Base-by-base conservation (phyloP, 169 alveolate genomes). In the Hepatocystis sp. region DNA sequence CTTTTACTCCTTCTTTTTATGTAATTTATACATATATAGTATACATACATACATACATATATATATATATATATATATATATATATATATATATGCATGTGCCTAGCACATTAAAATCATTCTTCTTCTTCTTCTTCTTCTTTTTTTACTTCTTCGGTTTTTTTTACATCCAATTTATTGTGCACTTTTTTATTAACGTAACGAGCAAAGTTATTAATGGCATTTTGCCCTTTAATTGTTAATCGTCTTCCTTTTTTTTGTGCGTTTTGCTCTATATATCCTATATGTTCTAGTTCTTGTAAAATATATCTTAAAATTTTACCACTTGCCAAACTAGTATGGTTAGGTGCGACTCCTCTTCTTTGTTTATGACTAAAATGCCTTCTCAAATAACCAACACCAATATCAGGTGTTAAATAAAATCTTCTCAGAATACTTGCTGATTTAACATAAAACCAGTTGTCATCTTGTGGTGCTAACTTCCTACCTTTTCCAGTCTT, bases 391-490 rank as follows among this genome's bases (percentile, higher is more conserved):
- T 96, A 91, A 30, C 96, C 97, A 44, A 97, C 95, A 47, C 99
- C 99, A 64, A 91, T 91, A 86, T 96, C 96, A 11, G 98, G 98
- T 90, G 97, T 95, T 85, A 96, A 91, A 93, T 97, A 98, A 42
- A 98, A 66, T 85, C 95, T 97, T 65, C 99, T 95, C 71, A 98
- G 95, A 36, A 98, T 93, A 46, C 99, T 97, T 4, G 99, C 99
- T 34, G 99, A 98, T 89, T 99, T 95, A 13, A 96, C 85, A 95
- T 94, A 98, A 67, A 97, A 94, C 99, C 99, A 98, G 90, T 98
- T 99, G 21, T 96, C 96, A 91, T 97, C 96, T 56, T 93, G 93
- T 4, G 99, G 99, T 19, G 99, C 98, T 34, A 97, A 92, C 84
- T 96, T 98, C 91, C 95, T 96, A 25, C 97, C 97, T 66, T 94